Evolutionary conservation across 2,329 filamentous ascomycete species (phyloP), one percentile per base, ranked within the genome.

Genomic region (Magnaporthales sp.): DNA sequence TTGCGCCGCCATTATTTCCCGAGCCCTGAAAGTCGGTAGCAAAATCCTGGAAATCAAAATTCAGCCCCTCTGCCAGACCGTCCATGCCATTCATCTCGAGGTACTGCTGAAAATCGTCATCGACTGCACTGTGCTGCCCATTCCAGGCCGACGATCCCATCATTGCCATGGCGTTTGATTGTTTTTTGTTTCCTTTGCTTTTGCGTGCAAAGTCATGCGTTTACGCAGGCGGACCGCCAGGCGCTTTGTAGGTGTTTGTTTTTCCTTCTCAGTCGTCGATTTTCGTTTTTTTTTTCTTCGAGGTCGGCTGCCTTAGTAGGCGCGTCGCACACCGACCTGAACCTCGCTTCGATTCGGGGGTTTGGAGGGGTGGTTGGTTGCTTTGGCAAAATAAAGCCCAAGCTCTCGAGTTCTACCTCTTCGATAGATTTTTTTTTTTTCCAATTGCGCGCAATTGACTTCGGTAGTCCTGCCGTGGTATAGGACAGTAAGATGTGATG

Each of bases 31-130:
- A 88, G 67, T 83, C 79, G 54, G 82, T 79, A 26, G 58, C 24
- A 71, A 88, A 88, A 68, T 82, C 78, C 38, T 81, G 80, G 69
- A 88, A 89, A 73, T 88, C 84, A 71, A 89, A 89, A 68, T 83
- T 81, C 72, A 89, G 79, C 65, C 78, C 77, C 66, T 87, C 84
- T 68, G 75, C 75, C 67, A 89, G 76, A 68, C 76, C 81, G 31
- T 79, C 80, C 79, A 88, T 85, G 71, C 77, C 77, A 67, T 81
- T 83, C 79, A 89, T 84, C 70, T 88, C 83, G 68, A 89, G 79
- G 67, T 88, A 89, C 70, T 89, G 86, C 69, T 86, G 82, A 73
- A 89, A 88, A 54, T 88, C 86, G 74, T 89, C 86, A 63, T 88
- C 86, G 64, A 79, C 74, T 6, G 80, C 71, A 11, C 80, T 74